Conservation (phyloP, 192 early-diverging fungal genomes). For the Coemansia sp. region DNA sequence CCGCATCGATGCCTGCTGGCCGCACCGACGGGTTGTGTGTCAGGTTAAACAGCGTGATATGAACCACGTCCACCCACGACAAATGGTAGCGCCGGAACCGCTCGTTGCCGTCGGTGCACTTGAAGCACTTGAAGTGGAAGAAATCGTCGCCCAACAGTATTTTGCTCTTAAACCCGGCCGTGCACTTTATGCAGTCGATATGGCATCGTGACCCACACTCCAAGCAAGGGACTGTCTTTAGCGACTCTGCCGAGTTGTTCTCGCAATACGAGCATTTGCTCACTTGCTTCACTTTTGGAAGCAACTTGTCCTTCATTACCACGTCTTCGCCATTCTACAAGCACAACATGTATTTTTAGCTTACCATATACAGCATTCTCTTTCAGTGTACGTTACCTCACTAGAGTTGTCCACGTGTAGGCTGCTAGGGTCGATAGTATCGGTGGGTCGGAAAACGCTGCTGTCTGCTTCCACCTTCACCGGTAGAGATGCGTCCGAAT, state of each 20-base stretch:
- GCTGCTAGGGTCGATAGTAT: slow-evolving; percentile 16
- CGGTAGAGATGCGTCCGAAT: slow-evolving; percentile 3
- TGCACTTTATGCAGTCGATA: slow-evolving; percentile 57
- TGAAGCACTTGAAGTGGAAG: slow-evolving; percentile 61
- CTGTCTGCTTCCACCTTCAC: slow-evolving; percentile 1
- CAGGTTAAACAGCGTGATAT: slow-evolving; percentile 65
- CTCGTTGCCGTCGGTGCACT: slow-evolving; percentile 58
- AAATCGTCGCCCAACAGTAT: slow-evolving; percentile 69
- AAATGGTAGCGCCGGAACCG: slow-evolving; percentile 57
- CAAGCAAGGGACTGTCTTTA: slow-evolving; percentile 52
- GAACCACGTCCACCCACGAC: slow-evolving; percentile 66
- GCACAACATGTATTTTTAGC: neutral
- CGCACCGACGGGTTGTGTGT: slow-evolving; percentile 48
- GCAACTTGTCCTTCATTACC: slow-evolving; percentile 47
- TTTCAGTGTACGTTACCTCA: slow-evolving; percentile 29
- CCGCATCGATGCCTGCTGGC: slow-evolving; percentile 23
- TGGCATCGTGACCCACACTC: slow-evolving; percentile 54
- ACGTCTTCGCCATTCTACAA: slow-evolving; percentile 48
- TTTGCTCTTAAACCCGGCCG: slow-evolving; percentile 55
- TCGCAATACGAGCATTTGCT: slow-evolving; percentile 54
- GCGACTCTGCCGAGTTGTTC: slow-evolving; percentile 51
- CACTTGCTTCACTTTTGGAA: slow-evolving; percentile 54
- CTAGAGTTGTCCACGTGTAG: slow-evolving; percentile 46
- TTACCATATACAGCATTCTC: neutral
- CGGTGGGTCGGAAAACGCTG: slow-evolving; percentile 9